Evolutionary conservation across 2,329 filamentous ascomycete genomes (phyloP), one percentile per base, ranked within the genome.

Genomic region (Monosporascus ibericus): DNA sequence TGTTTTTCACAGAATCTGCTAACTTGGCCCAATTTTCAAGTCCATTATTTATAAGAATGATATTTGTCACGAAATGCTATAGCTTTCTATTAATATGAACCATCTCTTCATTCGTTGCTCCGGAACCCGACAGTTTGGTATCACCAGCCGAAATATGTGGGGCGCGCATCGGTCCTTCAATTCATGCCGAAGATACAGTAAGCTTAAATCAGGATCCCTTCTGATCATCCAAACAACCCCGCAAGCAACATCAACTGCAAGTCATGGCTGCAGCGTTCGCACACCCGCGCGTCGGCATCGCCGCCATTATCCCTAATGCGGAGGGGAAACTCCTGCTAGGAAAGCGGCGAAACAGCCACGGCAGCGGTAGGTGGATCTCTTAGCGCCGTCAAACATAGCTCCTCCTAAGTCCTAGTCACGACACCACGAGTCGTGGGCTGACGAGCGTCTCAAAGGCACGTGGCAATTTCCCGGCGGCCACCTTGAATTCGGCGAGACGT

Each of bases 381-480:
- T 18, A 14, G 46, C 20, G 8, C 18, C 20, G 11, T 30, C 11
- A 46, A 36, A 39, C 40, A 15, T 46, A 30, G 25, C 15, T 18
- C 17, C 6, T 3, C 30, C 30, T 9, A 44, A 1, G 17, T 3
- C 37, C 3, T 15, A 49, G 34, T 24, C 24, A 22, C 44, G 27
- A 20, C 42, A 47, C 7, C 50, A 34, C 17, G 25, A 49, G n/a
- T 49, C 44, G 68, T 58, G 55, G 20, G n/a, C 47, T 34, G 17
- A 34, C 15, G 17, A 50, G 46, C 11, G 0, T 30, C 17, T 38
- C 27, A 11, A 34, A 80, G 84, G 80, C 1, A 84, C 79, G 0
- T 82, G 79, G 70, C 84, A 84, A 48, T 78, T 90, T 15, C 87
- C 88, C 0, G 88, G 88, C 22, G 89, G 88, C 0, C 87, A 92